phyloP scores from a whole-genome alignment of 352 stramenopile genomes.

The Phytophthora vignae region DNA sequence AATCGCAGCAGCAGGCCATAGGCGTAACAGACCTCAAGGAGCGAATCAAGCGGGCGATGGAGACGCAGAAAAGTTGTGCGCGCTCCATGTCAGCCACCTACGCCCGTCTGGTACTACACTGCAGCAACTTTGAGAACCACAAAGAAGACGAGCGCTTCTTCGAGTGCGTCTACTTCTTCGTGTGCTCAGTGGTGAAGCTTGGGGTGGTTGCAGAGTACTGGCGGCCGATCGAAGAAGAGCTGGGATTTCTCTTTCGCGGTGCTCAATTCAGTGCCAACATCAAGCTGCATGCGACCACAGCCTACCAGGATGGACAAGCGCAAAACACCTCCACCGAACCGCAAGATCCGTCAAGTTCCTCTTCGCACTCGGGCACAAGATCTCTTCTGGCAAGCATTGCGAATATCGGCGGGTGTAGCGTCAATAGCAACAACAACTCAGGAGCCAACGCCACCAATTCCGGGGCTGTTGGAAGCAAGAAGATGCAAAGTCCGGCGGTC shows the following conservation, averaged over 20 bases:
- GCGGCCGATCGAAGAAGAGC: slow-evolving; percentile 68
- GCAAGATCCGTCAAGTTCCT: slow-evolving; percentile 13
- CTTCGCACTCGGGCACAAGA: slow-evolving; percentile 20
- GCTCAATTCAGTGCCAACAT: slow-evolving; percentile 76
- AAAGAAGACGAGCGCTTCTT: slow-evolving; percentile 87
- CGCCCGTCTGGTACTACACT: slow-evolving; percentile 77
- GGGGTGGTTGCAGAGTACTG: slow-evolving; percentile 63
- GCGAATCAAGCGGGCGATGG: slow-evolving; percentile 35
- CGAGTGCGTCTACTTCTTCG: slow-evolving; percentile 84
- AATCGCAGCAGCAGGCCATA: slow-evolving; percentile 20
- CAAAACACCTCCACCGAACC: slow-evolving; percentile 22
- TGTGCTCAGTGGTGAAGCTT: slow-evolving; percentile 77
- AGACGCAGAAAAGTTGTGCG: slow-evolving; percentile 41
- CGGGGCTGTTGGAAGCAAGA: slow-evolving; percentile 26
- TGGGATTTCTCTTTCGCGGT: slow-evolving; percentile 79
- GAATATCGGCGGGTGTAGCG: slow-evolving; percentile 24
- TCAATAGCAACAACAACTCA: not conserved
- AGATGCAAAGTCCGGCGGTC: slow-evolving; percentile 52
- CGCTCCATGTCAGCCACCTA: slow-evolving; percentile 61
- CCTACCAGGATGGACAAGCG: slow-evolving; percentile 25
- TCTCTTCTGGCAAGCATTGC: slow-evolving; percentile 17
- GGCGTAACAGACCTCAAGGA: slow-evolving; percentile 35
- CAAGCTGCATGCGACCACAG: slow-evolving; percentile 48
- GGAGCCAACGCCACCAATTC: slow-evolving; percentile 5
- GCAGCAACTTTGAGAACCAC: slow-evolving; percentile 87